These are phyloP conservation scores for Elongisporangium senticosum DNA, from an alignment of 352 stramenopile genomes.

Conservation along the genomic window DNA sequence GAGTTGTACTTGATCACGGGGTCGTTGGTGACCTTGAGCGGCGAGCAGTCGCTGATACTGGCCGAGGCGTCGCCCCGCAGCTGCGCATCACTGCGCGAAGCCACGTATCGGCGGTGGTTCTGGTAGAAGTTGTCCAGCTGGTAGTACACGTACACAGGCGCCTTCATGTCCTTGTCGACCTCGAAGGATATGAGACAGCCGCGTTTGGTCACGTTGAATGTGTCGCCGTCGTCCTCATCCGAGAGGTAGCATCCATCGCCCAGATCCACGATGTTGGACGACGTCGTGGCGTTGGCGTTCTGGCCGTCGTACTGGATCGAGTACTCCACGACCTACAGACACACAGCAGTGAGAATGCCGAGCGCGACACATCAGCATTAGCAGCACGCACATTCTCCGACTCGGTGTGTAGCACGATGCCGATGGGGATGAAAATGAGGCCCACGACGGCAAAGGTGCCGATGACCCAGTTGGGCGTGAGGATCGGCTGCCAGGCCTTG, in stretches of 20 bases:
- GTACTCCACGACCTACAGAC: constrained; percentile 80
- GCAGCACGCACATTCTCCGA: constrained; percentile 66
- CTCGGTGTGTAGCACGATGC: constrained; percentile 84
- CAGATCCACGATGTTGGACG: constrained; percentile 54
- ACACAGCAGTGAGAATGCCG: background rate
- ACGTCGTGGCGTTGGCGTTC: constrained; percentile 25
- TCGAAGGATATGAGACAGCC: constrained; percentile 84
- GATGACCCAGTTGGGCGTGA: constrained; percentile 96
- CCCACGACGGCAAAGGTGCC: constrained; percentile 91
- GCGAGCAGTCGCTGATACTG: constrained; percentile 76
- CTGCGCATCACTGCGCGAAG: constrained; percentile 88
- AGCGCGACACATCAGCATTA: background rate
- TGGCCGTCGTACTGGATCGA: constrained; percentile 86
- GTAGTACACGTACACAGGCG: constrained; percentile 98
- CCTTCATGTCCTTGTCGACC: constrained; percentile 91
- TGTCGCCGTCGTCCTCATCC: constrained; percentile 53
- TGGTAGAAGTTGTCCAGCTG: constrained; percentile 99
- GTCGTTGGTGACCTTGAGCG: constrained; percentile 40
- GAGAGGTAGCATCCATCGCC: constrained; percentile 57
- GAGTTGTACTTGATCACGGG: constrained; percentile 72
- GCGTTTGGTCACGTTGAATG: constrained; percentile 48
- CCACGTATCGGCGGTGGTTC: constrained; percentile 95
- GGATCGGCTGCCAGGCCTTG: constrained; percentile 95
- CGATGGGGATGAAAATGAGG: constrained; percentile 93
- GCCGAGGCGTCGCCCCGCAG: constrained; percentile 63